Conservation (phyloP, 805 yeast species). For the Candida vartiovaarae region DNA sequence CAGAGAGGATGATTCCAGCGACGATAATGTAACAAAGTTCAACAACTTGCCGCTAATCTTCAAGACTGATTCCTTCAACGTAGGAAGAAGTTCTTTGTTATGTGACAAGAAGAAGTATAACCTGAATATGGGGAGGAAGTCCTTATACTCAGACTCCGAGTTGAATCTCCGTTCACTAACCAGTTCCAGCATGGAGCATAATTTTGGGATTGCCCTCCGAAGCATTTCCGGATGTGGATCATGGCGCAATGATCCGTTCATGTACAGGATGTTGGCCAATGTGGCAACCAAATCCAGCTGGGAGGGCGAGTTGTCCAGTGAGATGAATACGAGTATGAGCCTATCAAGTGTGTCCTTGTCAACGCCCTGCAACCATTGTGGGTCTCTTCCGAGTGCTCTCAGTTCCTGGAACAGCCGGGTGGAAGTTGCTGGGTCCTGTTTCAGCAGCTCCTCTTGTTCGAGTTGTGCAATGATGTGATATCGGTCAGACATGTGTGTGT, state of each 20-base stretch:
- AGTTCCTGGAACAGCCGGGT: slow-evolving; percentile 5
- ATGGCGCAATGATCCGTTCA: slow-evolving; percentile 13
- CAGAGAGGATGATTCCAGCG: slow-evolving; percentile 13
- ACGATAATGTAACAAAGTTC: slow-evolving; percentile 20
- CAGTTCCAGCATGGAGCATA: slow-evolving; percentile 12
- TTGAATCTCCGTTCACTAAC: slow-evolving; percentile 22
- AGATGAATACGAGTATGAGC: slow-evolving; percentile 6
- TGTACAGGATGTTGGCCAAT: slow-evolving; percentile 17
- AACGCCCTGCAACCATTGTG: slow-evolving; percentile 10
- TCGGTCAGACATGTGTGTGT: not conserved
- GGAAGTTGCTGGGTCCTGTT: not conserved
- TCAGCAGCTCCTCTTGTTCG: not conserved
- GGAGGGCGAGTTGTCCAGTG: slow-evolving; percentile 6
- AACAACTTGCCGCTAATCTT: slow-evolving; percentile 20
- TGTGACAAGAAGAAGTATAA: slow-evolving; percentile 19
- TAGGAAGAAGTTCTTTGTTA: slow-evolving; percentile 7
- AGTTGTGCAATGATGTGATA: slow-evolving; percentile 1
- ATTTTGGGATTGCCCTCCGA: slow-evolving; percentile 6
- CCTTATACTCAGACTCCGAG: slow-evolving; percentile 19
- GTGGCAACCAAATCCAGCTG: slow-evolving; percentile 18
- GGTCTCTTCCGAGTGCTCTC: slow-evolving; percentile 11
- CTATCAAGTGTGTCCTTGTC: slow-evolving; percentile 5
- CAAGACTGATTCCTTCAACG: slow-evolving; percentile 10
- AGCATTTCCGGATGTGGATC: slow-evolving; percentile 1
- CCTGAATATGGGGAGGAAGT: slow-evolving; percentile 22